Evolutionary conservation across 2,329 filamentous ascomycete genomes (phyloP).

Genomic region (Pezicula carpinea): DNA sequence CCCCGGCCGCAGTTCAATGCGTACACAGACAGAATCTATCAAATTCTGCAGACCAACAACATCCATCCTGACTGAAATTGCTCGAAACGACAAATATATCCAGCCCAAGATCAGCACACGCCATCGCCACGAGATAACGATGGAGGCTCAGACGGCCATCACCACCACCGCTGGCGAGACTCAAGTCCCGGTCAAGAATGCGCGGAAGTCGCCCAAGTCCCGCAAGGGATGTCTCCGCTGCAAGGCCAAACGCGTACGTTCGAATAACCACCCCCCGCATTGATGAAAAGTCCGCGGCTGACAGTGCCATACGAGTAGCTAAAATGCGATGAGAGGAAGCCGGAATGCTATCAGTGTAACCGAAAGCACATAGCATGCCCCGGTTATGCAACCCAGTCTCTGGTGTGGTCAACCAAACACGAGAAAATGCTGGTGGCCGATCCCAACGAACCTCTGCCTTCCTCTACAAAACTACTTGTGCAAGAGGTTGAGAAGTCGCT

Average conservation of each 20-base stretch:
- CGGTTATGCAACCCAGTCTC: conserved; percentile 20
- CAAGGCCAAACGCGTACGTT: conserved; percentile 24
- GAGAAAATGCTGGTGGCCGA: conserved; percentile 20
- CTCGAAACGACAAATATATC: background rate
- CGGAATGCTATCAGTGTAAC: conserved; percentile 21
- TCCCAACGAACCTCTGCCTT: conserved; percentile 2
- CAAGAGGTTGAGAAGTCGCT: background rate
- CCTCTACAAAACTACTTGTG: conserved; percentile 4
- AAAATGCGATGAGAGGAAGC: conserved; percentile 27
- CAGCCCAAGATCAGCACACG: background rate
- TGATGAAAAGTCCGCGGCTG: background rate
- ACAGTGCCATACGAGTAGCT: conserved; percentile 14
- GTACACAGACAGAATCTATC: too few species aligned
- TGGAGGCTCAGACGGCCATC: background rate
- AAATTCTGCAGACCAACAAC: background rate
- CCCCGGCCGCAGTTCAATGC: too few species aligned
- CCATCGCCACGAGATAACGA: background rate
- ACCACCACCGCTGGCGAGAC: background rate
- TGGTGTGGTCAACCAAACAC: conserved; percentile 27
- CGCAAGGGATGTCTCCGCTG: conserved; percentile 24
- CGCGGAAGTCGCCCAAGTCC: conserved; percentile 23
- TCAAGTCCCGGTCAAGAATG: conserved; percentile 9
- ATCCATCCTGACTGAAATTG: background rate
- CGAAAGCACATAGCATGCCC: conserved; percentile 21
- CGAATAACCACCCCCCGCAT: background rate